Evolutionary conservation across 2,329 filamentous ascomycete genomes (phyloP).

Genomic region (Colletotrichum noveboracense): DNA sequence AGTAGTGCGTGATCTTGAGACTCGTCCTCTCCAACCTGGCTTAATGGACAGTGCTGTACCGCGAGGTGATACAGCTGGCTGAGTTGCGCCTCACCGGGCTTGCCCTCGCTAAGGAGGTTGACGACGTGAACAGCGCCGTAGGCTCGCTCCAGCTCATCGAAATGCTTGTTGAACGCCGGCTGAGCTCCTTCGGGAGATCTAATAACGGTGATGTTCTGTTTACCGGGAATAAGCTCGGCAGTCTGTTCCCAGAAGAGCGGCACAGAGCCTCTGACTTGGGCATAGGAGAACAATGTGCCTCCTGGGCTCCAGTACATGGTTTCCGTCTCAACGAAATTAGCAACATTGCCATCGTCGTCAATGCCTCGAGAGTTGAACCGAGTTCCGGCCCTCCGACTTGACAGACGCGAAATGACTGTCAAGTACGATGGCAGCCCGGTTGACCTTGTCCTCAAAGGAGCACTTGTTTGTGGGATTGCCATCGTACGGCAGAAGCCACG

Average conservation of each 20-base stretch:
- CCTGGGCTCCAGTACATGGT: conserved; percentile 87
- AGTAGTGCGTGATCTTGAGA: conserved; percentile 76
- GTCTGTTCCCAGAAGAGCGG: conserved; percentile 98
- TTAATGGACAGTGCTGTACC: conserved; percentile 76
- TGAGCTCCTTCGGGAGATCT: conserved; percentile 89
- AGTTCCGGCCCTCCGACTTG: conserved; percentile 89
- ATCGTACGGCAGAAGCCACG: conserved; percentile 90
- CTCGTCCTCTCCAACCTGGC: conserved; percentile 59
- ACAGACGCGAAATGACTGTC: conserved; percentile 90
- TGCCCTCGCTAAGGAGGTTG: conserved; percentile 90
- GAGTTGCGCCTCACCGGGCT: conserved; percentile 84
- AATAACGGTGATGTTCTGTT: conserved; percentile 93
- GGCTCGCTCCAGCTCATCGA: conserved; percentile 81
- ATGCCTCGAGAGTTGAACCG: conserved; percentile 97
- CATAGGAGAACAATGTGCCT: conserved; percentile 86
- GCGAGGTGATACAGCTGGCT: conserved; percentile 81
- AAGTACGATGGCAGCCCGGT: conserved; percentile 82
- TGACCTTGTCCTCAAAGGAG: conserved; percentile 69
- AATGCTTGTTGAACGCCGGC: conserved; percentile 94
- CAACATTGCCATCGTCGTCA: conserved; percentile 95
- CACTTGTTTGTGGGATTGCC: conserved; percentile 78
- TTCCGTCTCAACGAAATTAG: conserved; percentile 99
- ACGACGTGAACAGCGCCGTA: conserved; percentile 94
- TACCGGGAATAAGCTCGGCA: conserved; percentile 83
- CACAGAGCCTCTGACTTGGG: conserved; percentile 89